Evolutionary conservation across 768 basidiomycete species (phyloP).

Genomic region (Phylloporus sp.): DNA sequence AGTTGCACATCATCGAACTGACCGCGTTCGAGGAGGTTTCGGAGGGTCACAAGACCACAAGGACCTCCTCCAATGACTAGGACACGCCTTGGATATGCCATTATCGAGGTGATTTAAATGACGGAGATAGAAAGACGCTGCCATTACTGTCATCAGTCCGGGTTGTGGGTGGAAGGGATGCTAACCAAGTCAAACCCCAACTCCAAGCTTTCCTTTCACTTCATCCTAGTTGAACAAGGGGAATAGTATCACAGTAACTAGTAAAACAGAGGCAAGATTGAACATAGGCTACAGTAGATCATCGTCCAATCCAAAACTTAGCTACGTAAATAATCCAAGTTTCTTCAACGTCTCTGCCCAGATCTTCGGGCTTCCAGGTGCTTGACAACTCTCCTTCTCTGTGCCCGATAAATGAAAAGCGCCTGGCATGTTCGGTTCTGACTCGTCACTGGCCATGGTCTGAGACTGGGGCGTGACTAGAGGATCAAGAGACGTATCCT

Average conservation of each 20-base stretch:
- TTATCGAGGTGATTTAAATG: not conserved
- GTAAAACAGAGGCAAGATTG: not conserved
- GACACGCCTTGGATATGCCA: slow-evolving; percentile 16
- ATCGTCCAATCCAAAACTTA: slow-evolving; percentile 4
- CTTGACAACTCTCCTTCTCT: slow-evolving; percentile 1
- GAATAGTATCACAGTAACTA: not conserved
- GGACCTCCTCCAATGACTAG: slow-evolving; percentile 48
- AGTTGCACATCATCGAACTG: slow-evolving; percentile 42
- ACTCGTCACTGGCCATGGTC: slow-evolving; percentile 23
- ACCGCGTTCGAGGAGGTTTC: slow-evolving; percentile 44
- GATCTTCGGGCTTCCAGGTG: slow-evolving; percentile 2
- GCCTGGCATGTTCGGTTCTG: slow-evolving; percentile 47
- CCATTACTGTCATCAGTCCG: not conserved
- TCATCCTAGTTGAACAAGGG: not conserved
- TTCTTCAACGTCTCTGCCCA: slow-evolving; percentile 23
- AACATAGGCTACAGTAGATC: not conserved
- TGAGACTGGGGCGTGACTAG: slow-evolving; percentile 5
- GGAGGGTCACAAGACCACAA: slow-evolving; percentile 44
- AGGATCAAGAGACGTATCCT: not conserved
- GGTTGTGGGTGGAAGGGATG: too few relatives aligned
- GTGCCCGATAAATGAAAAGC: slow-evolving; percentile 37
- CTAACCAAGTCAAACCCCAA: too few relatives aligned
- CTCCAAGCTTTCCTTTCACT: too few relatives aligned
- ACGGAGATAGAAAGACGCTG: slow-evolving; percentile 4
- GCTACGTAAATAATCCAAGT: slow-evolving; percentile 21